Evolutionary conservation across 768 basidiomycete species (phyloP), one percentile per base, ranked within the genome.

Genomic region (Leccinum disarticulatum): DNA sequence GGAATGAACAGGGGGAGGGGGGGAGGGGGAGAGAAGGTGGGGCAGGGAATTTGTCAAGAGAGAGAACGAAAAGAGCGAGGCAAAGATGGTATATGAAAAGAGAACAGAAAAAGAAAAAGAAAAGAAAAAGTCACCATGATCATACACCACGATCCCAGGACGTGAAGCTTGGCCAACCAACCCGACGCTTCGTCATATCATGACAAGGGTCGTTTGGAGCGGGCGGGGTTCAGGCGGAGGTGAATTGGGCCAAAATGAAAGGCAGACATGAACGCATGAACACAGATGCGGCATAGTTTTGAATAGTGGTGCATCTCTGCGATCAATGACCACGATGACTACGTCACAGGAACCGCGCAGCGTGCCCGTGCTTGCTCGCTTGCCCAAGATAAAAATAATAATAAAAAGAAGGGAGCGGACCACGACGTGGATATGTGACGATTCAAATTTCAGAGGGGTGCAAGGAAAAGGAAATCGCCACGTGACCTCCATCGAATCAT

Each of bases 321-420:
- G 43, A 38, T 49, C 48, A 3, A 49, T 49, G 48, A 35, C 51
- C 22, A 62, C 49, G 52, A 38, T 68, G 35, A 46, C 56, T 72
- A 64, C 70, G 67, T 72, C 70, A 71, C 65, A 72, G 70, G 70
- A 64, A 71, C 70, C n/a, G 19, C 49, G 13, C 49, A 1, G 48
- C 58, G 51, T 54, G 52, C 35, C 22, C 47, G 46, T 46, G 43
- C 43, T 46, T 19, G 43, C 19, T 46, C 43, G 43, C 43, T 46
- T 46, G 43, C 43, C 43, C 10, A 46, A 19, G 19, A 46, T 46
- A 46, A 19, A 1, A 11, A 46, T 46, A 46, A 46, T 11, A 11
- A 46, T 10, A 51, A 47, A 13, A 55, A 50, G 58, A 13, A 22
- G 50, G 43, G 25, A 55, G 51, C 52, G 70, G 70, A 36, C 1